Evolutionary conservation across 2,329 filamentous ascomycete species (phyloP), one percentile per base, ranked within the genome.

Genomic region (Neonectria faginata): DNA sequence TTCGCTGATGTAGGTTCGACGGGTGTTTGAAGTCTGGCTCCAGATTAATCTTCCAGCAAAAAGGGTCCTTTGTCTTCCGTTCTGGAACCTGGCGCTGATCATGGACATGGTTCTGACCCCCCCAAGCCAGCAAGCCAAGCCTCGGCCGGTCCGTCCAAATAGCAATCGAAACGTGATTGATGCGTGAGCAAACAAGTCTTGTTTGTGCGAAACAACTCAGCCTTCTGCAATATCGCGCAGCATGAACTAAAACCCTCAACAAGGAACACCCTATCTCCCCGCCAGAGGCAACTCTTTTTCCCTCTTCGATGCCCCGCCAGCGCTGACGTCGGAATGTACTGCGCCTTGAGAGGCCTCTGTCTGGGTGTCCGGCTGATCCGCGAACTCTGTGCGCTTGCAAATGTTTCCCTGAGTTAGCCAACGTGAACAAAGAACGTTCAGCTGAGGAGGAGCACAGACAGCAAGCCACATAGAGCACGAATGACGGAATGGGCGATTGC

Each of bases 351-450:
- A 9, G 14, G 42, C 36, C 31, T 29, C 29, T 29, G 29, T 27
- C 47, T 20, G 5, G 16, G 11, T 8, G 3, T 12, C 27, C 47
- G 18, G n/a, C 47, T 51, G n/a, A 51, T 18, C 9, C n/a, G 5
- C 33, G 5, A 47, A 42, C 31, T 47, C 27, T 57, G 42, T 33
- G 14, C 11, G 22, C 33, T 14, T 36, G 39, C 18, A n/a, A 12
- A 20, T 9, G 1, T 27, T 29, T 20, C 22, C 42, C 20, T 6
- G 5, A 25, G 25, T 25, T 53, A 22, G 12, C 14, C 2, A 8
- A 11, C n/a, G 10, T 18, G 22, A 55, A 71, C 70, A 72, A 72
- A 72, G 70, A 62, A 63, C n/a, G 1, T 50, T 20, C 20, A 27
- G 16, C 31, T 44, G 16, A 27, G 8, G 3, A 52, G 12, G 44